Evolutionary conservation across 306 rosid genomes (phyloP).

Genomic region (Prunus padus): DNA sequence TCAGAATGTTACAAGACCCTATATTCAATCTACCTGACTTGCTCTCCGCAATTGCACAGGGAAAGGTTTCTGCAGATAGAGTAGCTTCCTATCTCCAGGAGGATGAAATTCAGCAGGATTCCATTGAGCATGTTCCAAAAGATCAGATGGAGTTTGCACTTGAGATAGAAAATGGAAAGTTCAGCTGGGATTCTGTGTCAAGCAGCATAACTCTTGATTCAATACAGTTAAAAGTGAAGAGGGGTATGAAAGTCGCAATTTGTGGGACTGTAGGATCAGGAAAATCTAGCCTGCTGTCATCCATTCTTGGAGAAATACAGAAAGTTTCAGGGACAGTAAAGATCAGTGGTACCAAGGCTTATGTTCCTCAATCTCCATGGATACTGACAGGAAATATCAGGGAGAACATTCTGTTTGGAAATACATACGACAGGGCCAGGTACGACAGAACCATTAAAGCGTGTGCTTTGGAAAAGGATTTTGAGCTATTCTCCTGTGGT

Average conservation of each 20-base stretch:
- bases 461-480: conserved; percentile 85
- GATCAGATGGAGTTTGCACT: conserved; percentile 56
- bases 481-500: conserved; percentile 79
- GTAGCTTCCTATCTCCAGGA: conserved; percentile 65
- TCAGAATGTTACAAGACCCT: conserved; percentile 89
- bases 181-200: conserved; percentile 78
- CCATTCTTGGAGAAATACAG: conserved; percentile 77
- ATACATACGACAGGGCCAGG: conserved; percentile 46
- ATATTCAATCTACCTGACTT: conserved; percentile 83
- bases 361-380: conserved; percentile 94
- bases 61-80: conserved; percentile 85
- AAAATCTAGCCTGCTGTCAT: conserved; percentile 76
- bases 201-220: conserved; percentile 58
- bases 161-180: conserved; percentile 67
- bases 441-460: conserved; percentile 74
- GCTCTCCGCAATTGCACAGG: conserved; percentile 83
- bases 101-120: conserved; percentile 75
- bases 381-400: conserved; percentile 80
- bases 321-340: conserved; percentile 68
- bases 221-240: conserved; percentile 64
- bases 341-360: conserved; percentile 91
- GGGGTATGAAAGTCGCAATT: conserved; percentile 94
- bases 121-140: conserved; percentile 56
- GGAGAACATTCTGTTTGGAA: conserved; percentile 84
- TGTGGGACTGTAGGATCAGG: conserved; percentile 96